Base-by-base conservation (phyloP, 2,329 filamentous ascomycete genomes). In the Pyrenochaeta sp. region DNA sequence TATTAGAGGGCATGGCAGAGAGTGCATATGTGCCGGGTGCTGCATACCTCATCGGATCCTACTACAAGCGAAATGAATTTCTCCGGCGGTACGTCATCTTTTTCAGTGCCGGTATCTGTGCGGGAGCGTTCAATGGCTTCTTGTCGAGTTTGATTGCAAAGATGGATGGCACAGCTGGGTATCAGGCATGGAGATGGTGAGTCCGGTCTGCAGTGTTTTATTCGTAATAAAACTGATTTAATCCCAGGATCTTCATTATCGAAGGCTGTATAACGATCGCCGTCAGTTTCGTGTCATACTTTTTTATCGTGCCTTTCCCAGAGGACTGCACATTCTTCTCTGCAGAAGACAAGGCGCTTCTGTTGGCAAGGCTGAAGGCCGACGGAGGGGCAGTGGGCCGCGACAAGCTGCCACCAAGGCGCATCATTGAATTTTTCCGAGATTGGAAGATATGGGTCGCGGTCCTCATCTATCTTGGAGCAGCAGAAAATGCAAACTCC, bases 101-200 rank as follows among this genome's bases (percentile, higher is more conserved):
- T 67, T 78, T 82, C 14, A 81, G 77, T 5, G 77, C 81, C 2
- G 78, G 80, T 0, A 80, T 78, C 39, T 76, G 83, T 54, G 81
- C 83, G 4, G 82, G 82, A 4, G 82, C 82, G 2, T 83, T 85
- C 43, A 83, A 82, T 23, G 83, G 83, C 0, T 73, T 85, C 11
- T 67, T 85, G 0, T 81, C 60, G 75, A 4, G 73, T 83, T 14
- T 77, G 77, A 35, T 74, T 68, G 54, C 57, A 12, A 61, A 58
- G 44, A 61, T 64, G 54, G 54, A 61, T 46, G 61, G 61, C 3
- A 37, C 39, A 4, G 51, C 45, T 23, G 61, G 56, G 12, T 61
- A 56, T 21, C 14, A 17, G 14, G 57, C 54, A 10, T 64, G 58
- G 56, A 30, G 58, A 58, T 66, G 66, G 54, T 65, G 40, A 54